Percentiles rank a stretch among this genome's conserved stretches.
These are phyloP conservation scores for Boletus subcaerulescens DNA, from an alignment of 768 basidiomycete genomes.

Conservation along the genomic window DNA sequence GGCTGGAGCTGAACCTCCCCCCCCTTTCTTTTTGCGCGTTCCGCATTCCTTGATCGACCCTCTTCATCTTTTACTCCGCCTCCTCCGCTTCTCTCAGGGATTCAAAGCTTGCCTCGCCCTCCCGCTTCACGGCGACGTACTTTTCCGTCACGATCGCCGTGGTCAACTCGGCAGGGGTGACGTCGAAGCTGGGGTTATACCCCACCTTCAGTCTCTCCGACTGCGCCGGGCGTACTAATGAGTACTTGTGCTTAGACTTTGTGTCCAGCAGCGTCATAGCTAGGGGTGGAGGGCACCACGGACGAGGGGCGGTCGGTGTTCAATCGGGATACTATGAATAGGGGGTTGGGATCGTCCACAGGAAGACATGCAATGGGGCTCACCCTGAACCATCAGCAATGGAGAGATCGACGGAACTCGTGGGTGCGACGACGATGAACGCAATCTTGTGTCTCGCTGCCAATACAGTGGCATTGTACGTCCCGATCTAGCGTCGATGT, in stretches of 20 bases:
- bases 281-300: constrained; percentile 72
- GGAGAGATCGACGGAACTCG: constrained; percentile 87
- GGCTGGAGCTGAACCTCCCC: background rate
- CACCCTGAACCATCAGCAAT: constrained; percentile 65
- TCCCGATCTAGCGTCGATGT: constrained; percentile 58
- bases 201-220: constrained; percentile 30
- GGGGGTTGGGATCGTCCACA: background rate
- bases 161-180: constrained; percentile 91
- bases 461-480: constrained; percentile 93
- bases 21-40: too few relatives aligned
- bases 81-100: constrained; percentile 40
- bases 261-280: constrained; percentile 37
- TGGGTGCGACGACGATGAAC: constrained; percentile 91
- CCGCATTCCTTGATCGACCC: too few relatives aligned
- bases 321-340: constrained; percentile 73
- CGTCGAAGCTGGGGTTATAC: constrained; percentile 94
- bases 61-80: background rate
- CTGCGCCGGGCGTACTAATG: constrained; percentile 70
- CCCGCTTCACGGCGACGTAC: constrained; percentile 76
- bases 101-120: constrained; percentile 59
- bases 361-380: background rate
- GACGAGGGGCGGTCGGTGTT: constrained; percentile 81
- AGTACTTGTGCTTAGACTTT: constrained; percentile 74
- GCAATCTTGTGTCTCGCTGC: constrained; percentile 85
- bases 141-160: constrained; percentile 96